Evolutionary conservation across 176 grass and related monocot genomes (phyloP).

Genomic region (Cenchrus fungigraminus): DNA sequence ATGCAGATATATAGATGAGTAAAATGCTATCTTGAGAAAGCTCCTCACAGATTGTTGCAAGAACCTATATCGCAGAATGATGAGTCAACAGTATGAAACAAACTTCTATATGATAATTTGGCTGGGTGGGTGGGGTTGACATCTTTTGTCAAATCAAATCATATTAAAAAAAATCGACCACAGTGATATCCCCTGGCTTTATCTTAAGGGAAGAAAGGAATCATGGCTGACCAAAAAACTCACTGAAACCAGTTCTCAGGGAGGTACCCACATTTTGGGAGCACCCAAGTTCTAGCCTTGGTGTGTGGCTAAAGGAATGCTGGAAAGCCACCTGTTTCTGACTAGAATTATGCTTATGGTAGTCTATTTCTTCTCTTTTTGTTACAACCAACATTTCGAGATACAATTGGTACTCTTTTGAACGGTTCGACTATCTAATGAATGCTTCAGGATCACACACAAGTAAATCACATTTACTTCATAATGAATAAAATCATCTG

Average conservation of each 20-base stretch:
- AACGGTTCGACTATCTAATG: neutral
- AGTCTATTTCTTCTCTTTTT: neutral
- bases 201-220: neutral
- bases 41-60: slow-evolving; percentile 90
- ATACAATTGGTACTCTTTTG: neutral
- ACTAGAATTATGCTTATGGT: slow-evolving; percentile 6
- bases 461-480: slow-evolving; percentile 6
- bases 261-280: neutral
- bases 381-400: neutral
- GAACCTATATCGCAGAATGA: slow-evolving; percentile 58
- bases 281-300: neutral
- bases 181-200: neutral
- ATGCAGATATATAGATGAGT: slow-evolving; percentile 93
- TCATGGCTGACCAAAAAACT: neutral
- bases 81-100: slow-evolving; percentile 21
- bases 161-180: neutral
- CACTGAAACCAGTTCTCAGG: neutral
- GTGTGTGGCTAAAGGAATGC: slow-evolving; percentile 8
- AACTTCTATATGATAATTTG: neutral
- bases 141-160: neutral
- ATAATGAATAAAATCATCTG: slow-evolving; percentile 21
- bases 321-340: neutral
- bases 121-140: neutral
- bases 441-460: neutral
- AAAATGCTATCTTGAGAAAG: slow-evolving; percentile 81